Evolutionary conservation across 306 rosid species (phyloP).

Genomic region (Psophocarpus tetragonolobus): DNA sequence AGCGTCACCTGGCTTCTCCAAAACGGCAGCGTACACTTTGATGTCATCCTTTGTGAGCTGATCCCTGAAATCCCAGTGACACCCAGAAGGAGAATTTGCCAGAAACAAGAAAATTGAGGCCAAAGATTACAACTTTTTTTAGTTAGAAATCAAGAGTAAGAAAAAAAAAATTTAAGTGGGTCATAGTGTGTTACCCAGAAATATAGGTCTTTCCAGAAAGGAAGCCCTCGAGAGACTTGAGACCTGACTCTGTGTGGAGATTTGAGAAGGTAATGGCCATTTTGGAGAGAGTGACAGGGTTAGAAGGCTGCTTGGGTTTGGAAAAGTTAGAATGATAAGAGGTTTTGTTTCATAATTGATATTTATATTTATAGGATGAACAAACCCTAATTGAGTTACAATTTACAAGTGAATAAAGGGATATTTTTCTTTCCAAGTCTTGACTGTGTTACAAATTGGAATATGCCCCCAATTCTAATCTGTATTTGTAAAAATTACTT

Average conservation of each 20-base stretch:
- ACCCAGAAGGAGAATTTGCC: neutral
- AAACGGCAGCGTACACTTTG: conserved; percentile 57
- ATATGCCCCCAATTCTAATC: too few species aligned
- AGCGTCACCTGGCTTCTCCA: conserved; percentile 46
- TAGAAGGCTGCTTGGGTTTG: neutral
- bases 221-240: conserved; percentile 53
- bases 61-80: conserved; percentile 38
- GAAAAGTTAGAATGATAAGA: neutral
- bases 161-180: neutral
- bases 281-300: neutral
- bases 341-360: neutral
- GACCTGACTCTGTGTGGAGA: conserved; percentile 69
- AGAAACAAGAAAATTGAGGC: neutral
- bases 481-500: too few species aligned
- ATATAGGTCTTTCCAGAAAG: conserved; percentile 59
- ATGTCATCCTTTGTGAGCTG: conserved; percentile 60
- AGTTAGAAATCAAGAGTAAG: neutral
- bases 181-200: conserved; percentile 46
- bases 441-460: too few species aligned
- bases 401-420: neutral
- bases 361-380: conserved; percentile 19
- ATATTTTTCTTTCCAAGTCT: neutral
- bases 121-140: neutral
- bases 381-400: conserved; percentile 29
- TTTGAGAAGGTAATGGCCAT: conserved; percentile 68